Conservation (phyloP, 2,329 filamentous ascomycete species). For the Fusarium continuum region DNA sequence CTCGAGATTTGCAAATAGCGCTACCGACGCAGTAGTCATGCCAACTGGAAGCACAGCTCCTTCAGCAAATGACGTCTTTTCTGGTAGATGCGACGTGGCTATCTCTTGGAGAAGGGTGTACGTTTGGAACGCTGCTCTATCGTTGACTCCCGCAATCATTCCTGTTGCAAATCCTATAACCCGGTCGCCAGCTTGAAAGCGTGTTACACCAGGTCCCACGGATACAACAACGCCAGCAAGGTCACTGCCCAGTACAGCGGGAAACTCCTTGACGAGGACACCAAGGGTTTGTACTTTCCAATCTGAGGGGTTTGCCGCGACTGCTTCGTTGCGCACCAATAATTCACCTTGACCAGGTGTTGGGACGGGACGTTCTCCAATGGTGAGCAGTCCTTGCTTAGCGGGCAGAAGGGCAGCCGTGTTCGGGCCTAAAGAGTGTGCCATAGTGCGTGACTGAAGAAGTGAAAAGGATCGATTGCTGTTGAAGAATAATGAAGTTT, state of each 20-base stretch:
- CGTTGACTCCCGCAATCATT: conserved; percentile 42
- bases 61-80: conserved; percentile 38
- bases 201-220: not conserved
- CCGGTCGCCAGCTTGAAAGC: conserved; percentile 23
- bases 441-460: too few species aligned
- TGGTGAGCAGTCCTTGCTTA: not conserved
- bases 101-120: conserved; percentile 40
- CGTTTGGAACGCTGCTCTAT: conserved; percentile 49
- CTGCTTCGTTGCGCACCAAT: conserved; percentile 13
- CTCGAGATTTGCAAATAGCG: not conserved
- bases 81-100: accelerated
- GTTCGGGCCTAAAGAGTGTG: accelerated
- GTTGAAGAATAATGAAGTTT: too few species aligned
- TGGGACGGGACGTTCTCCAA: not conserved
- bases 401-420: not conserved
- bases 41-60: conserved; percentile 11
- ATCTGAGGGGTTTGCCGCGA: conserved; percentile 49
- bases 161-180: conserved; percentile 46
- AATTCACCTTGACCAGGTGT: not conserved
- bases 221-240: conserved; percentile 17
- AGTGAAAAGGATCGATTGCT: too few species aligned
- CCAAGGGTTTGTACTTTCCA: conserved; percentile 48
- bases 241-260: conserved; percentile 29
- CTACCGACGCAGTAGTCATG: not conserved
- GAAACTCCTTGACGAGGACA: conserved; percentile 31